A percentile compares a stretch with the other conserved stretches of the same genome.
Conservation (phyloP, 2,329 filamentous ascomycete genomes). For the Coleophoma eucalyptorum region DNA sequence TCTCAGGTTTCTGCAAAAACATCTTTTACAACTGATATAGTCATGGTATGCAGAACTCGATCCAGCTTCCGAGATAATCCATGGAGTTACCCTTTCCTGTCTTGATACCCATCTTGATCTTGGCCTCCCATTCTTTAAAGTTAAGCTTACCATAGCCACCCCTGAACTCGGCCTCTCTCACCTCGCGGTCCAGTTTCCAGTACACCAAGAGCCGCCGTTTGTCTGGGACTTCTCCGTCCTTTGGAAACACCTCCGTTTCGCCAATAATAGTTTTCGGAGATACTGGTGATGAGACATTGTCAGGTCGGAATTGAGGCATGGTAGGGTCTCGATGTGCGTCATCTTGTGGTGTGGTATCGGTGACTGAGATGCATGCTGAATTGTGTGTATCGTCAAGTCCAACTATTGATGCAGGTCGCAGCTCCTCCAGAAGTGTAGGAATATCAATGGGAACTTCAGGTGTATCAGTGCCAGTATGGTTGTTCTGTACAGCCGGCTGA, state of each 20-base stretch:
- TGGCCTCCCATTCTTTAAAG: slow-evolving; percentile 74
- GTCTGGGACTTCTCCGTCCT: neutral
- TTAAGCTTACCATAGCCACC: slow-evolving; percentile 79
- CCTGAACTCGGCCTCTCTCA: slow-evolving; percentile 58
- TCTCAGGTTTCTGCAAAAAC: no score
- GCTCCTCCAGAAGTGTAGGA: slow-evolving; percentile 16
- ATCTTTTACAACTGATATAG: neutral
- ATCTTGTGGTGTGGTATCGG: neutral
- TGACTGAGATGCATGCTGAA: neutral
- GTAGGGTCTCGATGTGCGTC: slow-evolving; percentile 48
- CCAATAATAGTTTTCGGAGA: slow-evolving; percentile 13
- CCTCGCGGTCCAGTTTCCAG: slow-evolving; percentile 17
- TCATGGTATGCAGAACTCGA: slow-evolving; percentile 70
- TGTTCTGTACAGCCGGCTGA: neutral
- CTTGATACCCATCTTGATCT: slow-evolving; percentile 51
- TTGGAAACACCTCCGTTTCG: neutral
- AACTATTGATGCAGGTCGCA: slow-evolving; percentile 18
- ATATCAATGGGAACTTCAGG: no score
- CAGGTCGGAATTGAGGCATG: slow-evolving; percentile 66
- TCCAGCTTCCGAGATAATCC: slow-evolving; percentile 86
- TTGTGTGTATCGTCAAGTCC: slow-evolving; percentile 8
- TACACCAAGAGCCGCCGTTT: slow-evolving; percentile 7
- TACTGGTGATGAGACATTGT: slow-evolving; percentile 29
- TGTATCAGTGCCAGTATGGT: no score
- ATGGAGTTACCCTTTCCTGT: slow-evolving; percentile 60